Conservation (phyloP, 345 rosid genomes). For the Ceriops tagal region DNA sequence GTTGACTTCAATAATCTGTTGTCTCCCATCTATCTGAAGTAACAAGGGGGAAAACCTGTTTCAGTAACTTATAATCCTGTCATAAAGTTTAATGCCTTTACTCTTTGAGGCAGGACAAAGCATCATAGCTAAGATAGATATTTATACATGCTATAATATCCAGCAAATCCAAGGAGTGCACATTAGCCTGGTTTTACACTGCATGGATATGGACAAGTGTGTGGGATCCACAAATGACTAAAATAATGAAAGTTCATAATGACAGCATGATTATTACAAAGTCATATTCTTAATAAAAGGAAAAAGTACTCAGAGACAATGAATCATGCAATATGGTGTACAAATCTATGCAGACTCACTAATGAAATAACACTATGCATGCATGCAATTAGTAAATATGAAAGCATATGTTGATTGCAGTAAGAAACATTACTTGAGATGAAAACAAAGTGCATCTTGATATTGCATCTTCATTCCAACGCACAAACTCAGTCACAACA, state of each 20-base stretch:
- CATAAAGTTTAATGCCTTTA: too few relatives aligned
- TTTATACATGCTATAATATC: too few relatives aligned
- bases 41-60: too few relatives aligned
- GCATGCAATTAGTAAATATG: too few relatives aligned
- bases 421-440: constrained; percentile 58
- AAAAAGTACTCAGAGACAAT: background rate
- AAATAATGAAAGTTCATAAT: background rate
- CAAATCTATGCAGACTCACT: background rate
- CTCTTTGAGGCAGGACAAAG: too few relatives aligned
- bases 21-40: too few relatives aligned
- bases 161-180: constrained; percentile 1
- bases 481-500: constrained; percentile 94
- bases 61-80: too few relatives aligned
- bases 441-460: constrained; percentile 89
- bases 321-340: background rate
- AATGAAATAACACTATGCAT: background rate
- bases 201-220: background rate
- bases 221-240: background rate
- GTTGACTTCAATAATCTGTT: too few relatives aligned
- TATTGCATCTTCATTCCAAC: constrained; percentile 98
- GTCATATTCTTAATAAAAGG: background rate
- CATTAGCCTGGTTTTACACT: background rate
- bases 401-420: background rate
- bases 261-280: background rate
- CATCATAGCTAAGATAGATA: too few relatives aligned